Base-by-base conservation (phyloP, 345 rosid species). In the Cardamine resedifolia region DNA sequence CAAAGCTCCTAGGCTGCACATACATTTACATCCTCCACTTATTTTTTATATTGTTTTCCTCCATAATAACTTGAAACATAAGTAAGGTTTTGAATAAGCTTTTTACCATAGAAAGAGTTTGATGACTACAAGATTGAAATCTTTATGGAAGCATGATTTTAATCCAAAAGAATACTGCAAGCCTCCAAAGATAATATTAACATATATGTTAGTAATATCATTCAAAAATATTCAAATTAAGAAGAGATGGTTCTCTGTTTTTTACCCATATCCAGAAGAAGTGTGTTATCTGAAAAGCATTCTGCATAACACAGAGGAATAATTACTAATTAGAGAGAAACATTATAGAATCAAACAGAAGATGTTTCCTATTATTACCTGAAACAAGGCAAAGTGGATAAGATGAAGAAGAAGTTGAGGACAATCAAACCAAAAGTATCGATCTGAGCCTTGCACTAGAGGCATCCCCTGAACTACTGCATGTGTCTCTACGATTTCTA, bases 231-330 rank as follows among this genome's bases (percentile, higher is more conserved):
- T 15, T 2, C 0, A 26, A 39, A 15, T 14, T 4, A 19, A 33
- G 10, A 63, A n/a, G 7, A 47, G 1, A 47, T 55, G 52, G 31
- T 30, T 57, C 41, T 18, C 50, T n/a, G 7, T 0, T 48, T 7
- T 7, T 78, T 84, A 91, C 99, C 99, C 85, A 90, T 56, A 91
- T 84, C 99, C 98, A 95, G 19, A 91, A 67, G 87, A 91, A 91
- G 69, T 91, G 91, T 27, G 99, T 95, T 78, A 95, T 91, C 81
- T 91, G 98, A 82, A 95, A 91, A 33, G 98, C 99, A 52, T 90
- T 95, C 98, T 95, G 86, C 83, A 84, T 21, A 36, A 55, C 27
- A 59, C 30, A 55, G 26, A 30, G 15, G 63, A 64, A 59, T 6
- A 51, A 28, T 4, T 1, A 52, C 14, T 0, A 0, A 28, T 18